Conservation (phyloP, 495 filamentous ascomycete species). For the Penicillium parvum region DNA sequence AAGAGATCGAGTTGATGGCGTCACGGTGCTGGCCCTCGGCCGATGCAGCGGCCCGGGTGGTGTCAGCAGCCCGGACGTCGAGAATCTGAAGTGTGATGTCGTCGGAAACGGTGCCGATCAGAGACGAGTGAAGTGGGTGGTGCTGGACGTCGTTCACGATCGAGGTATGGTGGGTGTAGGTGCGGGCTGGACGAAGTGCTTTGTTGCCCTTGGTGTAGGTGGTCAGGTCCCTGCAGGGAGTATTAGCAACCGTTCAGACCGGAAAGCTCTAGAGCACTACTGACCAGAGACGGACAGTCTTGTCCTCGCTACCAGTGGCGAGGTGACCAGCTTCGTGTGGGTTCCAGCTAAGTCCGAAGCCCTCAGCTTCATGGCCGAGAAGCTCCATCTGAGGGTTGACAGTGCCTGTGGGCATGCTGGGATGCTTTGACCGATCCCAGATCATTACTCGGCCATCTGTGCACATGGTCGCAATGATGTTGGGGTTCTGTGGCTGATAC, state of each 20-base stretch:
- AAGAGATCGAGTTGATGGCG: slow-evolving; percentile 90
- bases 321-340: slow-evolving; percentile 78
- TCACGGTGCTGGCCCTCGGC: slow-evolving; percentile 74
- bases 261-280: slow-evolving; percentile 14
- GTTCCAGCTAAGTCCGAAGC: slow-evolving; percentile 94
- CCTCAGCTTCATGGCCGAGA: slow-evolving; percentile 80
- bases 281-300: slow-evolving; percentile 86
- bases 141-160: slow-evolving; percentile 97
- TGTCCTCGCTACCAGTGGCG: slow-evolving; percentile 84
- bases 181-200: slow-evolving; percentile 60
- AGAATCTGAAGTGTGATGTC: slow-evolving; percentile 90
- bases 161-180: slow-evolving; percentile 82
- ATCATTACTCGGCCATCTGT: slow-evolving; percentile 83
- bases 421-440: slow-evolving; percentile 95
- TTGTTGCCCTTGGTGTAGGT: slow-evolving; percentile 65
- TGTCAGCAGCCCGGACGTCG: slow-evolving; percentile 67
- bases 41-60: slow-evolving; percentile 56
- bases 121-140: slow-evolving; percentile 72
- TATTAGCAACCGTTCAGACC: neutral
- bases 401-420: slow-evolving; percentile 60
- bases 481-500: slow-evolving; percentile 95
- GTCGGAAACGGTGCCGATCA: slow-evolving; percentile 92
- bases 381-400: slow-evolving; percentile 81
- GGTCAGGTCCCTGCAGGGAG: slow-evolving; percentile 66
- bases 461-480: slow-evolving; percentile 93